Evolutionary conservation across 2,329 filamentous ascomycete genomes (phyloP).

Genomic region (Ophiognomonia clavigignenti-juglandacearum): DNA sequence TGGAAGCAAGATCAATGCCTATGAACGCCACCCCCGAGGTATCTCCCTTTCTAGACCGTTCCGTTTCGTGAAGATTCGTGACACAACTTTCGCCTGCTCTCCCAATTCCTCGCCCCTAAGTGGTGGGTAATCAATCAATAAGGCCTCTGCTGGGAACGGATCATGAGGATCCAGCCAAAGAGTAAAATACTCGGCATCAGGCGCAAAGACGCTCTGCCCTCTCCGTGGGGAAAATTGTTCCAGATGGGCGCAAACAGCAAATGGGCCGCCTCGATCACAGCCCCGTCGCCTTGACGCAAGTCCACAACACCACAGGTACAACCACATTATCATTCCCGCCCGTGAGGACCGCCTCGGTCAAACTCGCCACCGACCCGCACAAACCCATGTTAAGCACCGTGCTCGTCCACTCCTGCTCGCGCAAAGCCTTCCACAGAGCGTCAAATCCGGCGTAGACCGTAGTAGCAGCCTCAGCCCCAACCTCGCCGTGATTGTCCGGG

Average conservation of each 20-base stretch:
- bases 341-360: conserved; percentile 92
- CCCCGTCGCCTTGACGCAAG: conserved; percentile 69
- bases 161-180: no score
- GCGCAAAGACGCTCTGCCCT: no score
- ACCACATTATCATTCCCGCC: conserved; percentile 98
- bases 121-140: no score
- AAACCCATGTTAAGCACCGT: conserved; percentile 65
- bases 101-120: neutral
- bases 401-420: conserved; percentile 35
- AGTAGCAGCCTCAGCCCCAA: neutral
- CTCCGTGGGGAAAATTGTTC: neutral
- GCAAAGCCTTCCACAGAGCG: conserved; percentile 21
- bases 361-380: conserved; percentile 75
- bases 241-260: neutral
- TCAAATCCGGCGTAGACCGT: conserved; percentile 1
- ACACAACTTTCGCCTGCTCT: neutral
- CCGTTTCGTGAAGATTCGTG: neutral
- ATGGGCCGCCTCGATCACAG: neutral
- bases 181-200: no score
- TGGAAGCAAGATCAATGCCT: no score
- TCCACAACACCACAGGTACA: conserved; percentile 89
- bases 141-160: no score
- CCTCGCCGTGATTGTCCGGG: conserved; percentile 33
- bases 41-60: conserved; percentile 7
- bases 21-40: conserved; percentile 5